These are phyloP conservation scores for Dictyostelium capitatum DNA, from an alignment of 78 protist genomes.

Conservation along the genomic window DNA sequence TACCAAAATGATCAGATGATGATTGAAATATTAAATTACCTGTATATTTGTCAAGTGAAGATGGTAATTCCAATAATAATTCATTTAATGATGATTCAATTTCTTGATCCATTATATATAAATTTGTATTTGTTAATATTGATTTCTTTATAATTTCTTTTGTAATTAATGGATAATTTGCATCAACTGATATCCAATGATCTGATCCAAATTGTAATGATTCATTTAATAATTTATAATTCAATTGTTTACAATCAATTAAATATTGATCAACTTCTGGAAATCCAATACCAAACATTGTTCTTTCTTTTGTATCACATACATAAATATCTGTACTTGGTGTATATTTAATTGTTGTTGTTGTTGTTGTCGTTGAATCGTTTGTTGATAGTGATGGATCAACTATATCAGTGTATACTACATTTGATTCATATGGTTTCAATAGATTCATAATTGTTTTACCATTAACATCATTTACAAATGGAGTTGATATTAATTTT, in stretches of 20 bases:
- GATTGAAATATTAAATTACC: constrained; percentile 20
- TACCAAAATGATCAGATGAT: constrained; percentile 17
- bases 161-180: not conserved
- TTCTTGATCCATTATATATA: constrained; percentile 55
- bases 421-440: not conserved
- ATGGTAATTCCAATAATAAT: not conserved
- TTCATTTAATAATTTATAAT: not conserved
- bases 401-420: not conserved
- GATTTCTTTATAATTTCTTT: not conserved
- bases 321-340: constrained; percentile 30
- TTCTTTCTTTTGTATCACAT: constrained; percentile 31
- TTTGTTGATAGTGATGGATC: no score
- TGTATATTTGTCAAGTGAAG: not conserved
- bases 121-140: not conserved
- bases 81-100: not conserved
- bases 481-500: constrained; percentile 7
- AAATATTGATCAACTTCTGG: not conserved
- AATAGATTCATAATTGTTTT: not conserved
- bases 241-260: not conserved
- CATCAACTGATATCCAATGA: constrained; percentile 53
- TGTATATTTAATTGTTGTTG: not conserved
- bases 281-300: constrained; percentile 72
- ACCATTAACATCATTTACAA: constrained; percentile 37
- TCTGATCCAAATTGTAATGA: constrained; percentile 9
- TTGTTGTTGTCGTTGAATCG: not conserved